Evolutionary conservation across 805 yeast genomes (phyloP).

Genomic region (Yamadazyma takamatsuzukensis): DNA sequence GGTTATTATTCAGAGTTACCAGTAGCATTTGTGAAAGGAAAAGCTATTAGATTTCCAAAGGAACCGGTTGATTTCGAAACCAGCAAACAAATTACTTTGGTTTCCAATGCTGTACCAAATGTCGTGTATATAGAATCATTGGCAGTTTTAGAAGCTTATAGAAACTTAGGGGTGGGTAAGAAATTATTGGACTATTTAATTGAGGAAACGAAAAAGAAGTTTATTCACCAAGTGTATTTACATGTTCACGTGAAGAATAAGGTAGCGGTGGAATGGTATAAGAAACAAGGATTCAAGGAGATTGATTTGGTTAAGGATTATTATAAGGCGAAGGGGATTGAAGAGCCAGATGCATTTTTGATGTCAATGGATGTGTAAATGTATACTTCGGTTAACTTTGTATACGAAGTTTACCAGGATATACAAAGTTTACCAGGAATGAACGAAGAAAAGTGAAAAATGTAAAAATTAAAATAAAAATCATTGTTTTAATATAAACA

Average conservation of each 20-base stretch:
- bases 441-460: too few species aligned
- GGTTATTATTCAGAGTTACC: slow-evolving; percentile 75
- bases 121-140: slow-evolving; percentile 62
- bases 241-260: slow-evolving; percentile 50
- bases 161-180: slow-evolving; percentile 58
- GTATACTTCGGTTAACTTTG: background rate
- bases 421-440: too few species aligned
- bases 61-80: slow-evolving; percentile 19
- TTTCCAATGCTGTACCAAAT: slow-evolving; percentile 37
- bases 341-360: slow-evolving; percentile 46
- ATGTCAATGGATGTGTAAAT: slow-evolving; percentile 27
- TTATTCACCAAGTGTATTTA: slow-evolving; percentile 48
- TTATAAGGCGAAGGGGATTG: slow-evolving; percentile 44
- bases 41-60: slow-evolving; percentile 41
- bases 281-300: slow-evolving; percentile 44
- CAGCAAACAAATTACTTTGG: slow-evolving; percentile 21
- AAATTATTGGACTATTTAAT: slow-evolving; percentile 55
- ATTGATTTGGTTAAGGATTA: slow-evolving; percentile 40
- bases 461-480: too few species aligned
- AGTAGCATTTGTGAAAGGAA: slow-evolving; percentile 71
- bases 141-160: slow-evolving; percentile 65
- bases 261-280: slow-evolving; percentile 49
- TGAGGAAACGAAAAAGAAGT: slow-evolving; percentile 51
- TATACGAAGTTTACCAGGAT: background rate
- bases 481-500: too few species aligned